phyloP scores from a whole-genome alignment of 2,329 filamentous ascomycete genomes.

The Corinectria fuckeliana region DNA sequence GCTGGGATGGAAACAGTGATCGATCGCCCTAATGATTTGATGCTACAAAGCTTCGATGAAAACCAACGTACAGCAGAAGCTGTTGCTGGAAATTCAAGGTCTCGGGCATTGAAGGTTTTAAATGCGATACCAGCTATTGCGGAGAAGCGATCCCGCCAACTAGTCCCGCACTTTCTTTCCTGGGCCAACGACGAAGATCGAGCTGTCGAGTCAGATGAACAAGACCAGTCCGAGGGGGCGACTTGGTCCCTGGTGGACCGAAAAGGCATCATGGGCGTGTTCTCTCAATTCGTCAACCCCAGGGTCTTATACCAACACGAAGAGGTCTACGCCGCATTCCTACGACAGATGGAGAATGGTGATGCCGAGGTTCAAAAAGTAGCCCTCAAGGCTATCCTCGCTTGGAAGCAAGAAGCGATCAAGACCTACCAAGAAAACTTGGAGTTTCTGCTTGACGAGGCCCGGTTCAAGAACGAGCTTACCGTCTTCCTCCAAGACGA shows the following conservation, averaged over 20 bases:
- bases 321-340: constrained; percentile 77
- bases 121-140: constrained; percentile 75
- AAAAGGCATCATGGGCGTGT: constrained; percentile 80
- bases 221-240: constrained; percentile 43
- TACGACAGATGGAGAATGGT: constrained; percentile 82
- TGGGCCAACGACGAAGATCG: constrained; percentile 70
- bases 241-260: constrained; percentile 81
- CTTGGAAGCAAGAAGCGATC: constrained; percentile 85
- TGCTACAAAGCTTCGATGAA: constrained; percentile 69
- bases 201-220: constrained; percentile 42
- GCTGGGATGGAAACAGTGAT: constrained; percentile 59
- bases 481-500: constrained; percentile 83
- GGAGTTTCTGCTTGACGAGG: constrained; percentile 86
- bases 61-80: constrained; percentile 63
- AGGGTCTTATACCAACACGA: constrained; percentile 79
- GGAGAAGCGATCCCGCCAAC: constrained; percentile 82
- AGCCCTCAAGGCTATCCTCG: constrained; percentile 81
- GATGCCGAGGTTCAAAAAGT: constrained; percentile 89
- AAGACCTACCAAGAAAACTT: constrained; percentile 84
- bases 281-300: constrained; percentile 86
- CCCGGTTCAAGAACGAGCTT: constrained; percentile 92
- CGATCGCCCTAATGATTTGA: constrained; percentile 60
- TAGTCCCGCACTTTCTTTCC: constrained; percentile 85
- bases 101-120: constrained; percentile 81
- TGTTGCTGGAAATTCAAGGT: constrained; percentile 65